Conservation (phyloP, 306 rosid species). For the Quercus robur region DNA sequence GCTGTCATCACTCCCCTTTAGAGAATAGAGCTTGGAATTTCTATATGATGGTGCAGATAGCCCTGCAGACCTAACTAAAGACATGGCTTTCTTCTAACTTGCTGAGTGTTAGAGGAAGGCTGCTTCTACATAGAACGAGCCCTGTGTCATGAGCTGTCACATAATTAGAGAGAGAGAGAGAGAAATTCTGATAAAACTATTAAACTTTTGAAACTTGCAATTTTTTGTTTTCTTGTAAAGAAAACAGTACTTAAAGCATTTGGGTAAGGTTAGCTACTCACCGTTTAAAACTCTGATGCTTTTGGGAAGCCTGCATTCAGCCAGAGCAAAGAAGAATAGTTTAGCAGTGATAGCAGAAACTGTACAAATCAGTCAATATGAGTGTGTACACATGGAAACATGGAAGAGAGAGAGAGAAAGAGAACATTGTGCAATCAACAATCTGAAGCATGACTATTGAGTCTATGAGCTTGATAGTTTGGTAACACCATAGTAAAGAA, state of each 20-base stretch:
- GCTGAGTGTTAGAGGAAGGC: conserved; percentile 21
- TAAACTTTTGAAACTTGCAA: conserved; percentile 8
- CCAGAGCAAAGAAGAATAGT: conserved; percentile 13
- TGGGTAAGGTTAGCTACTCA: conserved; percentile 11
- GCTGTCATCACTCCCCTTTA: conserved; percentile 52
- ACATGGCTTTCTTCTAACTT: conserved; percentile 44
- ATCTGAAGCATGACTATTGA: neutral
- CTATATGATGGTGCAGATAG: conserved; percentile 46
- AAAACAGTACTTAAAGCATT: neutral
- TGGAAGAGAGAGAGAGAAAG: neutral
- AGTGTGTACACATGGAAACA: neutral
- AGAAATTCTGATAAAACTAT: conserved; percentile 10
- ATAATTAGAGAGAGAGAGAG: neutral
- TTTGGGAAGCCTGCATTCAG: conserved; percentile 18
- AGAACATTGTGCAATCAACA: neutral
- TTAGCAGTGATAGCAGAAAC: neutral
- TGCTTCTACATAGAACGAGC: conserved; percentile 21
- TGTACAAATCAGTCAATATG: neutral
- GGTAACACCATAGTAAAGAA: neutral
- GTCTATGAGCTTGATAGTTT: neutral
- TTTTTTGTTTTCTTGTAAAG: neutral
- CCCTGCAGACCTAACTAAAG: conserved; percentile 63
- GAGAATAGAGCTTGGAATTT: conserved; percentile 65
- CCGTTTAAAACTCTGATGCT: conserved; percentile 14
- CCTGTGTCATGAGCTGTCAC: conserved; percentile 12